Percentiles rank a stretch among this genome's conserved stretches.
Evolutionary conservation across 2,329 filamentous ascomycete genomes (phyloP).

Genomic region (Cytospora piceae): DNA sequence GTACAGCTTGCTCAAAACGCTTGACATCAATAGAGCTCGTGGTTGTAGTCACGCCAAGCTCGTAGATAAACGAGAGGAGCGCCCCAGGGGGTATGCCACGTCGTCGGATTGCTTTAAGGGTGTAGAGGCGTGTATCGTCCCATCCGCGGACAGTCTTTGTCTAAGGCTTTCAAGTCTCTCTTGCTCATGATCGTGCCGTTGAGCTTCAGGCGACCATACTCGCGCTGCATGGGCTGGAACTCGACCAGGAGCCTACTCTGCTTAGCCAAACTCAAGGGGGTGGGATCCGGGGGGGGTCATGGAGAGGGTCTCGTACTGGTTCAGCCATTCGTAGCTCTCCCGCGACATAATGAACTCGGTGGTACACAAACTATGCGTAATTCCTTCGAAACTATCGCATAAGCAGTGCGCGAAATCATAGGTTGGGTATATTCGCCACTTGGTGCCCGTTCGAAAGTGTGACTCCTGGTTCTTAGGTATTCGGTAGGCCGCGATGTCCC

Average conservation of each 20-base stretch:
- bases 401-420: slow-evolving; percentile 93
- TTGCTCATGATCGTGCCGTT: slow-evolving; percentile 88
- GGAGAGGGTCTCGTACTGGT: slow-evolving; percentile 39
- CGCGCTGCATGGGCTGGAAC: slow-evolving; percentile 92
- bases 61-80: slow-evolving; percentile 85
- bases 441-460: slow-evolving; percentile 77
- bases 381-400: slow-evolving; percentile 87
- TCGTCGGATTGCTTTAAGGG: slow-evolving; percentile 78
- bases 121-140: slow-evolving; percentile 91
- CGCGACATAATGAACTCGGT: slow-evolving; percentile 87
- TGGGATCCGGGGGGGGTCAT: too few species aligned
- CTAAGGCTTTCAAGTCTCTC: slow-evolving; percentile 77
- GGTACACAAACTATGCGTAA: slow-evolving; percentile 91
- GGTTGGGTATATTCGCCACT: slow-evolving; percentile 92
- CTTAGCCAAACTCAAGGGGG: too few species aligned
- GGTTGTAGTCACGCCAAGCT: slow-evolving; percentile 86
- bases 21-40: slow-evolving; percentile 76
- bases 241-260: slow-evolving; percentile 68
- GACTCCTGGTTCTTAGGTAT: slow-evolving; percentile 67
- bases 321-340: slow-evolving; percentile 88
- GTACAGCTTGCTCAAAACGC: slow-evolving; percentile 81
- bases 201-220: slow-evolving; percentile 75
- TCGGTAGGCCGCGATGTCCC: slow-evolving; percentile 90
- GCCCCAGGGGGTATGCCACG: slow-evolving; percentile 86
- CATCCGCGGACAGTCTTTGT: slow-evolving; percentile 79